Evolutionary conservation across 257 asterid species (phyloP), one percentile per base, ranked within the genome.

Genomic region (Thymus quinquecostatus): DNA sequence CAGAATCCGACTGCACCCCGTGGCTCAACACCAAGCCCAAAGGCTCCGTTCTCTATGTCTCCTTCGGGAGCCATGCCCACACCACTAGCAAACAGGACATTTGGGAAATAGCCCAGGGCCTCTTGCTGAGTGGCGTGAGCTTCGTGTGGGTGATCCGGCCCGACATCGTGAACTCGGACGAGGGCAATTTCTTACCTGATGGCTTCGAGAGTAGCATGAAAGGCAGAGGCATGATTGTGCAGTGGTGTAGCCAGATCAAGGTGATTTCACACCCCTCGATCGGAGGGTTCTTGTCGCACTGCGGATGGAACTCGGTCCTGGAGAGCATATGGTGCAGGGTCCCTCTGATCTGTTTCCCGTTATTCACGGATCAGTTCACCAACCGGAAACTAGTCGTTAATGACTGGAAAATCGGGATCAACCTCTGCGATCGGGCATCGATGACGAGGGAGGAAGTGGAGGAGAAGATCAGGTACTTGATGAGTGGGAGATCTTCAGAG

Each of bases 1-100:
- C 87, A 5, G 96, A 90, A 74, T 83, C 92, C 1, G 93, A 90
- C 60, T 86, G 91, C 82, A 80, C 84, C 10, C 83, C 83, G 1
- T 90, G 96, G 96, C 92, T 90, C 55, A 69, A 85, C 69, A 30
- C 7, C 30, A 85, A 83, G 83, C 90, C 89, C 14, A 10, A 72
- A 3, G 77, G 86, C 4, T 85, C 97, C 27, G 93, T 88, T 44
- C 32, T 88, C 21, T 90, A 88, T 57, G 89, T 90, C 43, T 90
- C 97, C 0, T 90, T 90, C 34, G 97, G 97, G 0, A 88, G 97
- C 76, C 87, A 85, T 32, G 91, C 96, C 2, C 91, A 84, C 71
- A 81, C 87, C 28, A 84, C 86, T 2, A 83, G 81, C 28, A 83
- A 83, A 70, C 65, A 85, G 2, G 96, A 86, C 61, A 72, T 88